These are phyloP conservation scores for Kwoniella botswanensis DNA, from an alignment of 768 basidiomycete genomes.

Conservation along the genomic window DNA sequence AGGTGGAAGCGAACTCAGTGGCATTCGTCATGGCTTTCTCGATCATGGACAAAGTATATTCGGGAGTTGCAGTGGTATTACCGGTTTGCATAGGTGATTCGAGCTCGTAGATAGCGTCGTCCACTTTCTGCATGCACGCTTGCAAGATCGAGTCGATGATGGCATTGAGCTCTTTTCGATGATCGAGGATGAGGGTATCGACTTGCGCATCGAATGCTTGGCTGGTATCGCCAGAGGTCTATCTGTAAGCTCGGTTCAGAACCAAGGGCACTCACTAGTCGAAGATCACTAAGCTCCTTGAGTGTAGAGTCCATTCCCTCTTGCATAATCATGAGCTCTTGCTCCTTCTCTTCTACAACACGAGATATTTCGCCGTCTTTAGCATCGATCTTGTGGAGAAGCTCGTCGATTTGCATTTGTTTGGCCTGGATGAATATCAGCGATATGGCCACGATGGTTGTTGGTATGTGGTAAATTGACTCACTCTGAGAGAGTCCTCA, in stretches of 20 bases:
- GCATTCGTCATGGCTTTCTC: conserved; percentile 94
- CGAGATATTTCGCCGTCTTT: conserved; percentile 77
- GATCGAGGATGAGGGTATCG: conserved; percentile 92
- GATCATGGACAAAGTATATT: conserved; percentile 97
- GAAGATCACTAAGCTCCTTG: conserved; percentile 80
- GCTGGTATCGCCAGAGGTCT: conserved; percentile 83
- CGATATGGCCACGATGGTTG: neutral
- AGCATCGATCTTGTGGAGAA: conserved; percentile 78
- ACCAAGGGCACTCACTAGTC: conserved; percentile 66
- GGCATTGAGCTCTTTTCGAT: conserved; percentile 95
- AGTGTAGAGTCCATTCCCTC: conserved; percentile 94
- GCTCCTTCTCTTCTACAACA: conserved; percentile 91
- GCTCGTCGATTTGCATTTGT: conserved; percentile 94
- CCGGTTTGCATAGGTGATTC: conserved; percentile 94
- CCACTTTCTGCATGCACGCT: conserved; percentile 94
- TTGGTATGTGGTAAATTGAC: conserved; percentile 43
- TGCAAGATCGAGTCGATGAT: conserved; percentile 98
- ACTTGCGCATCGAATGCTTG: conserved; percentile 96
- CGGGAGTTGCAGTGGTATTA: conserved; percentile 95
- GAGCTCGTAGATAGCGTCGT: conserved; percentile 95
- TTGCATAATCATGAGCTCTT: conserved; percentile 92
- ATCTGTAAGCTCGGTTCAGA: conserved; percentile 16
- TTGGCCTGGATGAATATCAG: conserved; percentile 68
- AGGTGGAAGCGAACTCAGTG: conserved; percentile 92
- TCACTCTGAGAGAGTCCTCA: conserved; percentile 90